phyloP scores from a whole-genome alignment of 345 rosid genomes.

The Firmiana major region DNA sequence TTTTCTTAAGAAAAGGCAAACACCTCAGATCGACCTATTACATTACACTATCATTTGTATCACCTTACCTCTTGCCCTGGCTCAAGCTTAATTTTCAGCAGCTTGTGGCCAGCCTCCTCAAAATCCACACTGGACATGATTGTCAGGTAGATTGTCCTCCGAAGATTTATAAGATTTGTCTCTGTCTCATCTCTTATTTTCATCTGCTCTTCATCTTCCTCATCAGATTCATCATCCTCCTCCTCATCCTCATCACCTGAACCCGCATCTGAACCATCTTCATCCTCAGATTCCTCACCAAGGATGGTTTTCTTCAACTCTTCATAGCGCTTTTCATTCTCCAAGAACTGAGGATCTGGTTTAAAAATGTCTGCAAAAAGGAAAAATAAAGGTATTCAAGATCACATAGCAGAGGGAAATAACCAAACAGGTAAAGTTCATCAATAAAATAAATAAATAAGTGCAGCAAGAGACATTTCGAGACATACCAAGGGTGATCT shows the following conservation, averaged over 20 bases:
- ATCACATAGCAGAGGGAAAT: conserved; percentile 7
- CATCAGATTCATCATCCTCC: conserved; percentile 51
- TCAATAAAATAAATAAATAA: not conserved
- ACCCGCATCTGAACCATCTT: conserved; percentile 67
- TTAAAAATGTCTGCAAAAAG: conserved; percentile 62
- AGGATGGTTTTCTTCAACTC: conserved; percentile 82
- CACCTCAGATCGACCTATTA: not conserved
- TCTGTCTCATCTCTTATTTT: conserved; percentile 87
- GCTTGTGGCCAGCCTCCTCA: conserved; percentile 97
- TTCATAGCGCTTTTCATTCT: conserved; percentile 84
- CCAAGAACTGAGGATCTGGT: conserved; percentile 72
- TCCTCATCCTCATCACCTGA: conserved; percentile 55
- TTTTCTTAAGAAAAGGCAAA: not conserved
- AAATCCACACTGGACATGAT: conserved; percentile 99
- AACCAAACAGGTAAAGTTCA: not conserved
- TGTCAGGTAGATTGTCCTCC: conserved; percentile 93
- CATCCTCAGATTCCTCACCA: conserved; percentile 82
- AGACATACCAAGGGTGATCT: conserved; percentile 68
- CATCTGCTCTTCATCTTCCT: conserved; percentile 75
- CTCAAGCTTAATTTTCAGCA: conserved; percentile 89
- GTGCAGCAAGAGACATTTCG: not conserved
- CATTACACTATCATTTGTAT: conserved; percentile 2
- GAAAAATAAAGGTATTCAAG: conserved; percentile 1
- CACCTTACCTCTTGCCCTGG: conserved; percentile 91
- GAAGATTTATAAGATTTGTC: conserved; percentile 91